phyloP scores from a whole-genome alignment of 352 stramenopile genomes.

The Phytophthora crassamura region DNA sequence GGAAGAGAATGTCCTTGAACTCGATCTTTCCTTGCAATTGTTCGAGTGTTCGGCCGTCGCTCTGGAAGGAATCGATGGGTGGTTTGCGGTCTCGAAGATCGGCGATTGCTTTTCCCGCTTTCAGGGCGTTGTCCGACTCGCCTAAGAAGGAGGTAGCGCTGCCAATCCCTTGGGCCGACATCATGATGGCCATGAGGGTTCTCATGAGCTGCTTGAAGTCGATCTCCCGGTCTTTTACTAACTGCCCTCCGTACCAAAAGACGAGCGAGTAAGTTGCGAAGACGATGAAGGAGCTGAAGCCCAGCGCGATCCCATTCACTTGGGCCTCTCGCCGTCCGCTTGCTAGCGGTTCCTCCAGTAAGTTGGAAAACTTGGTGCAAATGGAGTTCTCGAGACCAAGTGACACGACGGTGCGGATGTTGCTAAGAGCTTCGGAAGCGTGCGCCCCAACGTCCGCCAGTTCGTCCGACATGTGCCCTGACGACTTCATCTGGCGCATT shows the following conservation, averaged over 20 bases:
- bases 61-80: conserved; percentile 49
- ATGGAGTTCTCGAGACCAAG: conserved; percentile 42
- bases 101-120: conserved; percentile 48
- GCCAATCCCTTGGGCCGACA: conserved; percentile 44
- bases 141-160: conserved; percentile 28
- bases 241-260: conserved; percentile 68
- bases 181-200: conserved; percentile 64
- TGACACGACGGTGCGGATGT: conserved; percentile 53
- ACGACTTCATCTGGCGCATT: conserved; percentile 43
- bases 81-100: conserved; percentile 35
- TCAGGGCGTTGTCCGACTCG: conserved; percentile 74
- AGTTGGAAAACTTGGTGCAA: conserved; percentile 22
- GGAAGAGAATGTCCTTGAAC: conserved; percentile 74
- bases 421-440: conserved; percentile 51
- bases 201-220: conserved; percentile 32
- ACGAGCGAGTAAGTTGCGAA: conserved; percentile 58
- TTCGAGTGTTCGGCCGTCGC: conserved; percentile 21
- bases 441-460: conserved; percentile 42
- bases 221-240: conserved; percentile 50
- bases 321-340: conserved; percentile 37
- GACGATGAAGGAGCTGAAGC: conserved; percentile 68
- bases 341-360: conserved; percentile 38
- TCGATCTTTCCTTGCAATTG: conserved; percentile 44
- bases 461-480: conserved; percentile 21
- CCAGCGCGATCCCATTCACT: conserved; percentile 58